Evolutionary conservation across 2,329 filamentous ascomycete genomes (phyloP), one percentile per base, ranked within the genome.

Genomic region (Fusarium longipes): DNA sequence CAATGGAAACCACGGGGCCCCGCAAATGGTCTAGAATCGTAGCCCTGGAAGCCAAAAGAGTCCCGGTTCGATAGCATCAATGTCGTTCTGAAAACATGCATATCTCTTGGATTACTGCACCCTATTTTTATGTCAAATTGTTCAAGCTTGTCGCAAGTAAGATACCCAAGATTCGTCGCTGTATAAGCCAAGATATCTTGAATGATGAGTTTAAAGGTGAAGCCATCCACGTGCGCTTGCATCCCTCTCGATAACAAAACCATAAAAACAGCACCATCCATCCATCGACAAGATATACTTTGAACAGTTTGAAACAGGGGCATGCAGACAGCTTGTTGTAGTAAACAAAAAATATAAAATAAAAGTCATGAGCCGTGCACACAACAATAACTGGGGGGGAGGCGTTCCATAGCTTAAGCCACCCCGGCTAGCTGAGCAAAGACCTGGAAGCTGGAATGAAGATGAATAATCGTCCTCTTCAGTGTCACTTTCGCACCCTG

Each of bases 1-100:
- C 10, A 27, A 22, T 10, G 39, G 33, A 11, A 20, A 25, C 27
- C 20, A 51, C 10, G 25, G 22, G n/a, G 36, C 65, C 65, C 65
- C 65, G 65, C 65, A 68, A 68, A 65, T 39, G 49, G 60, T 68
- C 65, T 68, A 68, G 65, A 53, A 43, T 35, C 6, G 12, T 4
- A n/a, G n/a, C n/a, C n/a, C n/a, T n/a, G n/a, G n/a, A 55, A 62
- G 65, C 65, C 60, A 57, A 47, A 8, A 30, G 17, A 8, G 24
- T 59, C 39, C 36, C 32, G 18, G 24, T 44, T 43, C 44, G 30
- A 27, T n/a, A 22, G 33, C 11, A 8, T 2, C 17, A 14, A 27
- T 18, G 8, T 11, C 39, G 10, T 1, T 8, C 9, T 27, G 10
- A 5, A 14, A 14, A n/a, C n/a, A 25, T 11, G 17, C 3, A 12